These are phyloP conservation scores for Tulasnella sp. DNA, from an alignment of 768 basidiomycete genomes.

Conservation along the genomic window DNA sequence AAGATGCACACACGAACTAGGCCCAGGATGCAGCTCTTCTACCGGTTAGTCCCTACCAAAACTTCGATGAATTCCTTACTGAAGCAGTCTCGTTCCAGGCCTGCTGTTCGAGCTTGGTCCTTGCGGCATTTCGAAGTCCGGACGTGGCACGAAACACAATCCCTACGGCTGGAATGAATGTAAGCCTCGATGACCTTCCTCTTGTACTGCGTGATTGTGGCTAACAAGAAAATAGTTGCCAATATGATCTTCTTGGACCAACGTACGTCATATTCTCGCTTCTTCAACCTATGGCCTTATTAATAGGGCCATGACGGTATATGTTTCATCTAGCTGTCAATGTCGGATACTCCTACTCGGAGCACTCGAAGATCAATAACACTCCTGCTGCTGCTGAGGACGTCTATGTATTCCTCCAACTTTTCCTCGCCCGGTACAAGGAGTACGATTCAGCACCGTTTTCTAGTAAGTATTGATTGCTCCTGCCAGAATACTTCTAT, in stretches of 20 bases:
- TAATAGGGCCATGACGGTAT: too few species aligned
- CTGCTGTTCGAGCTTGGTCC: constrained; percentile 90
- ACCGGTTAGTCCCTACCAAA: constrained; percentile 13
- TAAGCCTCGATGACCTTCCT: background rate
- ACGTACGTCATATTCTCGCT: constrained; percentile 14
- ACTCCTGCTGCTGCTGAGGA: constrained; percentile 83
- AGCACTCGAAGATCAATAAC: constrained; percentile 62
- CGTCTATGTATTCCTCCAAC: constrained; percentile 73
- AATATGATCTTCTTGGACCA: constrained; percentile 62
- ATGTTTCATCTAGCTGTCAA: constrained; percentile 47
- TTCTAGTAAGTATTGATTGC: constrained; percentile 18
- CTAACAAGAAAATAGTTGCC: constrained; percentile 3
- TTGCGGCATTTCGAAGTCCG: constrained; percentile 59
- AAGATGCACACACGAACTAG: background rate
- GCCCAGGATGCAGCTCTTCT: constrained; percentile 25
- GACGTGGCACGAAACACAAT: constrained; percentile 61
- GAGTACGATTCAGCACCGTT: constrained; percentile 60
- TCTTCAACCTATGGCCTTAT: constrained; percentile 18
- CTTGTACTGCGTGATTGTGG: background rate
- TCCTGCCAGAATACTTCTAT: background rate
- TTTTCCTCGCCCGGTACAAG: constrained; percentile 69
- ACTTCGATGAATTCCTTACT: constrained; percentile 30
- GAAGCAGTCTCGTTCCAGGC: constrained; percentile 55
- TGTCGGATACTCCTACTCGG: constrained; percentile 83
- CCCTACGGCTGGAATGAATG: constrained; percentile 72